Evolutionary conservation across 345 rosid species (phyloP), one percentile per base, ranked within the genome.

Genomic region (Hypericum perforatum): DNA sequence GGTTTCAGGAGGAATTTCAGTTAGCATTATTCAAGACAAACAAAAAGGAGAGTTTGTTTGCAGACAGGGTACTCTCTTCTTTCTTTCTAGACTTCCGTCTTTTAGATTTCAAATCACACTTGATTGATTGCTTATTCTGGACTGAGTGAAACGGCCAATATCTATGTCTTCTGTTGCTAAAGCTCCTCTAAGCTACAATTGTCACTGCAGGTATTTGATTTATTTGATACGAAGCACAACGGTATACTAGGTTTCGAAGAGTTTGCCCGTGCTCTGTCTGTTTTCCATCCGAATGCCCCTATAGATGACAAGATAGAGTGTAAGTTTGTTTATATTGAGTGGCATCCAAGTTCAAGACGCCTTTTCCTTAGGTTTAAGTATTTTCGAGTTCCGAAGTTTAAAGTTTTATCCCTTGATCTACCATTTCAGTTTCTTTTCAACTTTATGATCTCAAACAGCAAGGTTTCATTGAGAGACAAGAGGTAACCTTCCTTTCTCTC

Each of bases 381-480:
- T 10, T 45, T n/a, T n/a, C n/a, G n/a, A n/a, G n/a, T 22, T 22
- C 32, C 32, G 32, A 22, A 22, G 32, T 4, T 22, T 22, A 22
- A 22, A 22, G 37, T 38, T 8, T 39, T 38, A 54, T 32, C 36
- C 3, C 63, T 59, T 49, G 46, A 41, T 22, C 37, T 11, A 11
- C 45, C 38, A 12, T 42, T 58, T 76, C 87, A 89, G 99, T 89
- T 76, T 88, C 97, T 14, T 94, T 94, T 74, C 95, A 94, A 76
- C 66, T 94, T 41, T 94, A 89, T 13, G 99, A 92, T 74, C 97
- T 94, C 64, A 94, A 94, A 76, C 99, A 94, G 64, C 99, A 94
- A 80, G 99, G 99, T 11, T 89, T 94, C 66, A 89, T 94, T 37
- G 99, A 89, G 71, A 80, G 99, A 48, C 94, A 94, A 76, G 97